Evolutionary conservation across 495 filamentous ascomycete genomes (phyloP).

Genomic region (Aspergillus bridgeri): DNA sequence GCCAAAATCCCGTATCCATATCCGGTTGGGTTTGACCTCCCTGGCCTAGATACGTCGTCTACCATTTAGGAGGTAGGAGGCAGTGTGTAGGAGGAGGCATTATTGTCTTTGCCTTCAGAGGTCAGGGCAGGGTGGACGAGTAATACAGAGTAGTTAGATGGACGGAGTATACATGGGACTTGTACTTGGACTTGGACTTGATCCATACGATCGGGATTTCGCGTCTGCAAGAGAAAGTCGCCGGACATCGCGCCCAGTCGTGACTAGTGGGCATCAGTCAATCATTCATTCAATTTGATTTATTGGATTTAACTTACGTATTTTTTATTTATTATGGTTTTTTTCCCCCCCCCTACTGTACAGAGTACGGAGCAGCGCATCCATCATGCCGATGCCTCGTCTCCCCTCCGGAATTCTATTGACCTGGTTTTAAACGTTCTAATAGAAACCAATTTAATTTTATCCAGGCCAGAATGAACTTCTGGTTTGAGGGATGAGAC

Average conservation of each 20-base stretch:
- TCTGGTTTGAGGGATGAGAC: not conserved
- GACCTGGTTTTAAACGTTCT: not conserved
- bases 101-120: too few relatives aligned
- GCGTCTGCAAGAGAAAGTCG: conserved; percentile 23
- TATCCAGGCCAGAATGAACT: not conserved
- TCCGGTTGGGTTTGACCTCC: too few relatives aligned
- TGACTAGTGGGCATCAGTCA: not conserved
- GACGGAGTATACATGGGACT: not conserved
- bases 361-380: too few relatives aligned
- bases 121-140: too few relatives aligned
- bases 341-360: not conserved
- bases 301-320: not conserved
- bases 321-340: not conserved
- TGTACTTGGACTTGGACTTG: conserved; percentile 10
- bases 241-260: conserved; percentile 12
- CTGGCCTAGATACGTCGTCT: too few relatives aligned
- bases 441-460: not conserved
- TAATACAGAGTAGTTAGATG: not conserved
- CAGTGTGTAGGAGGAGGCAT: too few relatives aligned
- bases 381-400: too few relatives aligned
- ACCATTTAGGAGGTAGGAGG: too few relatives aligned
- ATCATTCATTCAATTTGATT: not conserved
- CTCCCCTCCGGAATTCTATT: not conserved
- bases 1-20: conserved; percentile 11
- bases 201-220: conserved; percentile 27